Evolutionary conservation across 371 early-diverging fungal species (phyloP).

Genomic region (Rhizopus stolonifer): DNA sequence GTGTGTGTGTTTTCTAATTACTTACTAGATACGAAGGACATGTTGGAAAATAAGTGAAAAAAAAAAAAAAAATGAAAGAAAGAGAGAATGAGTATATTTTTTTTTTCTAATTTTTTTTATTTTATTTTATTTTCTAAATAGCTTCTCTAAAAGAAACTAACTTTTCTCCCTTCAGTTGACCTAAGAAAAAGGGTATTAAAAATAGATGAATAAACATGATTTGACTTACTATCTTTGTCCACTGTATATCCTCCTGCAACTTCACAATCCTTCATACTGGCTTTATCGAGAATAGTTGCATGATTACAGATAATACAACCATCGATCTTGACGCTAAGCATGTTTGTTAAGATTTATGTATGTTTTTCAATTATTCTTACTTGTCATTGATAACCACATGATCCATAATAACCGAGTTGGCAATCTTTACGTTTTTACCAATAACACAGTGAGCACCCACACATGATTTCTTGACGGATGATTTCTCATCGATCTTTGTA

Average conservation of each 20-base stretch:
- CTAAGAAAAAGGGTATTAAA: constrained; percentile 14
- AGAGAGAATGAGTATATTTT: not conserved
- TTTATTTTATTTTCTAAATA: constrained; percentile 21
- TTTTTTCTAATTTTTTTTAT: constrained; percentile 1
- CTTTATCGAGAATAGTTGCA: constrained; percentile 75
- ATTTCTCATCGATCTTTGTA: constrained; percentile 87
- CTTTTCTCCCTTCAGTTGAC: constrained; percentile 52
- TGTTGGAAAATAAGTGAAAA: not conserved
- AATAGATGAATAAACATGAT: not conserved
- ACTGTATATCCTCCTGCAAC: constrained; percentile 78
- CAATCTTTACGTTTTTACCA: constrained; percentile 94
- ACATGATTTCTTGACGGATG: constrained; percentile 88
- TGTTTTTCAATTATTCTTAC: constrained; percentile 44
- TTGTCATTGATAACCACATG: constrained; percentile 84
- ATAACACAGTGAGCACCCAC: constrained; percentile 91
- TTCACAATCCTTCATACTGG: constrained; percentile 87
- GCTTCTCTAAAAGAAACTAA: constrained; percentile 49
- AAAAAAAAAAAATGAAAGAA: not conserved
- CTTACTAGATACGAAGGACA: constrained; percentile 16
- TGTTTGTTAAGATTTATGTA: not conserved
- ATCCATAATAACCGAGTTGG: constrained; percentile 93
- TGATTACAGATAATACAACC: constrained; percentile 84
- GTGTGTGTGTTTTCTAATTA: not conserved
- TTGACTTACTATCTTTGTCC: constrained; percentile 63
- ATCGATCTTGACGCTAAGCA: constrained; percentile 83